phyloP scores from a whole-genome alignment of 345 rosid genomes.

The Brassica juncea region DNA sequence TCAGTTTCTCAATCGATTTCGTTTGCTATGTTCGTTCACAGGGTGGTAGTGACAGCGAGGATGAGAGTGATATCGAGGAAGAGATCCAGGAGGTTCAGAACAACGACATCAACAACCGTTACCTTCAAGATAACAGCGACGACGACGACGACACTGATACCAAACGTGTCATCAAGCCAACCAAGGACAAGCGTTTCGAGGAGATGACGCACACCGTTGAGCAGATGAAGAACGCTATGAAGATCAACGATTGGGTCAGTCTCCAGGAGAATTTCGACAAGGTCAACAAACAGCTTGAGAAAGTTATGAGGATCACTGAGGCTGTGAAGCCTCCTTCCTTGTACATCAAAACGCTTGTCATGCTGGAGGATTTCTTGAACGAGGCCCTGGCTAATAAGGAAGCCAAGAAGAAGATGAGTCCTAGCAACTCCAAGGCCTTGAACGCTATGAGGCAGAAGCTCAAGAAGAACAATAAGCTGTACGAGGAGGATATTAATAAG shows the following conservation, averaged over 20 bases:
- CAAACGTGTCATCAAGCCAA: conserved; percentile 76
- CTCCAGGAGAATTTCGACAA: conserved; percentile 87
- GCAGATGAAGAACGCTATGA: conserved; percentile 91
- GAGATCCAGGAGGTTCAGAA: conserved; percentile 45
- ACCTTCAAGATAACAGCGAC: conserved; percentile 64
- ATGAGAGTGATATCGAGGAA: conserved; percentile 58
- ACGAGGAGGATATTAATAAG: conserved; percentile 77
- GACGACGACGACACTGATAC: conserved; percentile 60
- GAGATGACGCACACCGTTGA: conserved; percentile 77
- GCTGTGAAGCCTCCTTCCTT: conserved; percentile 67
- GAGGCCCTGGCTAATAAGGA: conserved; percentile 90
- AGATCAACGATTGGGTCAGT: conserved; percentile 95
- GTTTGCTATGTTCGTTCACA: neutral
- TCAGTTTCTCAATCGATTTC: neutral
- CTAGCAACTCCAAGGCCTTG: conserved; percentile 93
- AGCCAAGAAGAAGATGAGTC: conserved; percentile 95
- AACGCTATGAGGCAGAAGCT: conserved; percentile 93
- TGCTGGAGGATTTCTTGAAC: conserved; percentile 86
- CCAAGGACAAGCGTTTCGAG: conserved; percentile 87
- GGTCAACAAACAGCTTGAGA: conserved; percentile 92
- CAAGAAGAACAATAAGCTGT: conserved; percentile 83
- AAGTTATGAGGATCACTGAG: conserved; percentile 81
- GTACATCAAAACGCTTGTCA: conserved; percentile 78
- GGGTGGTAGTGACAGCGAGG: conserved; percentile 77
- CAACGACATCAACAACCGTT: conserved; percentile 46